These are phyloP conservation scores for Schizosaccharomyces cryophilus DNA, from an alignment of 805 yeast species.

Conservation along the genomic window DNA sequence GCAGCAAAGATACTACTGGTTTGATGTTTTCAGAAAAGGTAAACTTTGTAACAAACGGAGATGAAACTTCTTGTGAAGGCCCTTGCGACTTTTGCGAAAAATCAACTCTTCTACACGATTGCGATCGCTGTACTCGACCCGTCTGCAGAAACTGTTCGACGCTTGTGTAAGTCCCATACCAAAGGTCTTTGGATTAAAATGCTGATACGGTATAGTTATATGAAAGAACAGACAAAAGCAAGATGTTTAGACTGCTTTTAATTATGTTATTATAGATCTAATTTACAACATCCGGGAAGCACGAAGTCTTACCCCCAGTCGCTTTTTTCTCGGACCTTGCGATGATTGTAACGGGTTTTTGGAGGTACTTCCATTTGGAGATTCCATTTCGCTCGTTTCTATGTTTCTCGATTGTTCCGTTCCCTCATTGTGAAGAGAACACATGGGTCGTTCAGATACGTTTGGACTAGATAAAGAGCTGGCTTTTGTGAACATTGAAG, in stretches of 20 bases:
- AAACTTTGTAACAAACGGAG: neutral
- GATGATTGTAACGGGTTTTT: neutral
- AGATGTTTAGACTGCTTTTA: neutral
- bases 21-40: neutral
- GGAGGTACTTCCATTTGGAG: neutral
- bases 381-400: neutral
- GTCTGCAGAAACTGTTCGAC: neutral
- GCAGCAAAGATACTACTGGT: neutral
- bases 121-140: neutral
- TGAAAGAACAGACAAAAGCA: neutral
- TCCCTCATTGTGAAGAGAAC: neutral
- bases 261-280: neutral
- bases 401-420: neutral
- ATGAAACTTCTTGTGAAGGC: neutral
- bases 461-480: neutral
- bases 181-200: too few species aligned
- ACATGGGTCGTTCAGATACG: neutral
- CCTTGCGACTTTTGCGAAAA: neutral
- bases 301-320: neutral
- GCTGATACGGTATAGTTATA: neutral
- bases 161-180: neutral
- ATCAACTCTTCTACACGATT: neutral
- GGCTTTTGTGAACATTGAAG: neutral
- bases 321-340: neutral
- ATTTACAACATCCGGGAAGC: neutral